Evolutionary conservation across 139 green algal species (phyloP), one percentile per base, ranked within the genome.

Genomic region (Desmodesmus armatus): DNA sequence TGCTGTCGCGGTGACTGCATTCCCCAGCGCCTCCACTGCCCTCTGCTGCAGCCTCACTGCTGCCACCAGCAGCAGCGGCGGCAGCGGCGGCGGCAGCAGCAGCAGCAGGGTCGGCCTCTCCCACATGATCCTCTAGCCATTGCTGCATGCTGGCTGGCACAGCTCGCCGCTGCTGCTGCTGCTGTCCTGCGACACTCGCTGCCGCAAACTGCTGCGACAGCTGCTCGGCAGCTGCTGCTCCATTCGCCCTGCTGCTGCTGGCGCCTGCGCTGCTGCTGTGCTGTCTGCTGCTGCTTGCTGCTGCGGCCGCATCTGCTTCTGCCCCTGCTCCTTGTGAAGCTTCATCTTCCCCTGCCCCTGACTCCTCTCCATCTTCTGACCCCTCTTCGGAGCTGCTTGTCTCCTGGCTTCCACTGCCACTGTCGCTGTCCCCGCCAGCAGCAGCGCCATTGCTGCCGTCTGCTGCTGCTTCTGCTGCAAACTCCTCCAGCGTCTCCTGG

Each of bases 401-500:
- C 44, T 31, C 66, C 79, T 66, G 47, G n/a, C n/a, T 70, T 62
- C 31, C 43, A 66, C 4, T 51, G 19, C 9, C 71, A 2, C 63
- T 49, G 75, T 47, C 5, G 29, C 84, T 44, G 39, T 11, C 35
- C 29, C 11, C 55, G 21, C 39, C 79, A 21, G 65, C 71, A 35
- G 55, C 70, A 15, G 5, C 60, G 6, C 31, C 78, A 78, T 81
- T 44, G 0, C 78, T n/a, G n/a, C n/a, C n/a, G n/a, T n/a, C 47
- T 9, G 87, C 71, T 17, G n/a, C 60, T 29, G 81, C 77, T 15
- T 21, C 73, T 21, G 44, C 75, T 33, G 89, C 15, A 4, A 66
- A 58, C 13, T 11, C 87, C 40, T 87, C 78, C 67, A 91, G 35
- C 0, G 60, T 84, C 27, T 91, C 71, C 19, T 93, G 81, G 72